Percentiles rank a stretch among this genome's conserved stretches.
Conservation (phyloP, 2,329 filamentous ascomycete genomes). For the Byssothecium circinans region DNA sequence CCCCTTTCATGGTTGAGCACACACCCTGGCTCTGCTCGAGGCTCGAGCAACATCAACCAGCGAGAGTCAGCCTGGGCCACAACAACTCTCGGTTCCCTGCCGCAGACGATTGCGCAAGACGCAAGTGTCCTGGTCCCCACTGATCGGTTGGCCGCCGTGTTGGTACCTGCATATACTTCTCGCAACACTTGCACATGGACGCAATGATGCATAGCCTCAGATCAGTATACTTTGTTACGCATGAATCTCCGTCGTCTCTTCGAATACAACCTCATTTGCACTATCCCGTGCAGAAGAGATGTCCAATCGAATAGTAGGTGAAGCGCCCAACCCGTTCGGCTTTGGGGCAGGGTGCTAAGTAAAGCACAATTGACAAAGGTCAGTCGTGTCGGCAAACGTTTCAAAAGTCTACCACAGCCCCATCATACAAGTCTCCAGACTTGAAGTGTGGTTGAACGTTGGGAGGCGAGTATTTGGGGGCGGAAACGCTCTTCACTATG, state of each 20-base stretch:
- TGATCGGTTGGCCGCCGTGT: not conserved
- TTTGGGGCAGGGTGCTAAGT: not conserved
- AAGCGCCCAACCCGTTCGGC: not conserved
- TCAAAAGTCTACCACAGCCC: not conserved
- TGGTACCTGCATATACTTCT: not conserved
- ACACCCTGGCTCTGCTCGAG: too few relatives aligned
- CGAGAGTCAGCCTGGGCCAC: not conserved
- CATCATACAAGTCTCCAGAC: not conserved
- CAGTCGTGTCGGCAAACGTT: not conserved
- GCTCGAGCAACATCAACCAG: not conserved
- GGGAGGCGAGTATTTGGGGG: not conserved
- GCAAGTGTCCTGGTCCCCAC: not conserved
- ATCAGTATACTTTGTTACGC: too few relatives aligned
- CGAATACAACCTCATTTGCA: too few relatives aligned
- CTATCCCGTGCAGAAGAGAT: too few relatives aligned
- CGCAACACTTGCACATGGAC: too few relatives aligned
- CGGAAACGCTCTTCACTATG: not conserved
- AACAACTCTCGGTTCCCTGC: not conserved
- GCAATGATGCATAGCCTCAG: too few relatives aligned
- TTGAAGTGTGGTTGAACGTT: not conserved
- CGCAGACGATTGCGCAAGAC: not conserved
- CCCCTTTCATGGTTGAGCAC: too few relatives aligned
- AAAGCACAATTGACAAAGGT: not conserved
- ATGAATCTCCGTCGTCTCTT: too few relatives aligned
- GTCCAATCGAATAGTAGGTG: too few relatives aligned